Conservation (phyloP, 2,329 filamentous ascomycete species). For the Setomelanomma holmii region DNA sequence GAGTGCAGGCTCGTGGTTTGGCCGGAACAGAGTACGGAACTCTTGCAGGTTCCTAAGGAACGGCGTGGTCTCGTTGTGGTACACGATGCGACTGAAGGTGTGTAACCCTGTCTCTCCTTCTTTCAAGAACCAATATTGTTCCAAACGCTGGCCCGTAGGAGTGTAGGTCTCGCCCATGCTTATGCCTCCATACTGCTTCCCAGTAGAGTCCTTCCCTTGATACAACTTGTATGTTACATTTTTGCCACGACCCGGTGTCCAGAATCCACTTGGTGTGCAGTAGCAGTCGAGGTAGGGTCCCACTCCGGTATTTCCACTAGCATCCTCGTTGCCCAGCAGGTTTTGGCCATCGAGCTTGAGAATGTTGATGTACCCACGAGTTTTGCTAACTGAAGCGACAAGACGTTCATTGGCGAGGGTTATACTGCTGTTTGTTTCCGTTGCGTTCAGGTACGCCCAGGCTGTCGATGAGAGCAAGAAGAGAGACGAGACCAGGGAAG, state of each 20-base stretch:
- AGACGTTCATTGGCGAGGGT: constrained; percentile 56
- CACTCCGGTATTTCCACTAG: constrained; percentile 44
- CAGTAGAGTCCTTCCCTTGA: constrained; percentile 57
- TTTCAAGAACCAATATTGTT: constrained; percentile 69
- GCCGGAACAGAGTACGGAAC: constrained; percentile 65
- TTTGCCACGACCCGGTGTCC: constrained; percentile 59
- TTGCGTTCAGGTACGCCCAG: constrained; percentile 24
- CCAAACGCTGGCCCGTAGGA: constrained; percentile 63
- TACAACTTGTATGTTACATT: constrained; percentile 55
- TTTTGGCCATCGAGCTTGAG: constrained; percentile 56
- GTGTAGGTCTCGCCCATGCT: constrained; percentile 66
- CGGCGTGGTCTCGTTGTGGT: constrained; percentile 64
- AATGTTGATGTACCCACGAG: constrained; percentile 50
- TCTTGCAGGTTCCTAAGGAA: constrained; percentile 65
- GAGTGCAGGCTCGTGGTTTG: constrained; percentile 55
- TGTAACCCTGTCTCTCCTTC: constrained; percentile 62
- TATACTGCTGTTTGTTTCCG: constrained; percentile 33
- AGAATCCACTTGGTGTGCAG: constrained; percentile 64
- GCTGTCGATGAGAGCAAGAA: constrained; percentile 19
- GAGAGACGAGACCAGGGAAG: constrained; percentile 5
- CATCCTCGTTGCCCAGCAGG: constrained; percentile 24
- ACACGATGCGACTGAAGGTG: constrained; percentile 65
- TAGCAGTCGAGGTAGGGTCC: constrained; percentile 47
- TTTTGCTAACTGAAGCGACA: constrained; percentile 54
- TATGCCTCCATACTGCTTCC: constrained; percentile 64